phyloP scores from a whole-genome alignment of 1,139 yeast genomes.

The Kurtzmaniella quercitrusa region DNA sequence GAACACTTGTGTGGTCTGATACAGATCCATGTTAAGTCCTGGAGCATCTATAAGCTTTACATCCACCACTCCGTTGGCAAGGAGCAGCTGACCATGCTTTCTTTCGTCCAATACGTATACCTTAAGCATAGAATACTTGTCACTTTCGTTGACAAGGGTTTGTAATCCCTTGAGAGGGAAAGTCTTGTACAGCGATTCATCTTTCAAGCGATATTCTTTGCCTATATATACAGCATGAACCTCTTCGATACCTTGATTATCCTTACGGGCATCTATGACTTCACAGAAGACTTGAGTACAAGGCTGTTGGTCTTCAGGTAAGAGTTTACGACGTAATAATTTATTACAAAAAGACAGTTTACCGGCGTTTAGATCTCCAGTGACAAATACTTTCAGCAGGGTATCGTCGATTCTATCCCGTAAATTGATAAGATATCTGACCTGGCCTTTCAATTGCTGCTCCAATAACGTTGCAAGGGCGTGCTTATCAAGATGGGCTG shows the following conservation, averaged over 20 bases:
- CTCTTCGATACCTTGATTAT: slow-evolving; percentile 73
- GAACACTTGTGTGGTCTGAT: slow-evolving; percentile 92
- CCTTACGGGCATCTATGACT: slow-evolving; percentile 72
- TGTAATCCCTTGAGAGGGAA: slow-evolving; percentile 55
- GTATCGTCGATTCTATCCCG: slow-evolving; percentile 87
- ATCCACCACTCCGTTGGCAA: slow-evolving; percentile 89
- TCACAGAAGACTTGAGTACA: slow-evolving; percentile 97
- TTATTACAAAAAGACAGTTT: slow-evolving; percentile 96
- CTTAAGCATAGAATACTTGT: slow-evolving; percentile 67
- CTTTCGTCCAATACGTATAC: slow-evolving; percentile 80
- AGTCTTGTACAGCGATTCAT: slow-evolving; percentile 62
- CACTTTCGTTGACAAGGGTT: slow-evolving; percentile 69
- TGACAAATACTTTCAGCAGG: slow-evolving; percentile 87
- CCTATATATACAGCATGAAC: slow-evolving; percentile 88
- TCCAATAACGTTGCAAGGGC: slow-evolving; percentile 65
- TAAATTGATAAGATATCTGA: slow-evolving; percentile 67
- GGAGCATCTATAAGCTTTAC: slow-evolving; percentile 95
- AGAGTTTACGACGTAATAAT: slow-evolving; percentile 64
- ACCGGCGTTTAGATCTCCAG: slow-evolving; percentile 97
- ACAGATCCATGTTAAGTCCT: slow-evolving; percentile 89
- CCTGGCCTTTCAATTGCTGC: slow-evolving; percentile 56
- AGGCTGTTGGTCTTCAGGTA: slow-evolving; percentile 98
- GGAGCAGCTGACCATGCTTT: slow-evolving; percentile 62
- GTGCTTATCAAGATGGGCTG: slow-evolving; percentile 54
- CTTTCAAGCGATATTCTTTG: slow-evolving; percentile 50